phyloP scores from a whole-genome alignment of 2,329 filamentous ascomycete species.

The Mariannaea sp. region DNA sequence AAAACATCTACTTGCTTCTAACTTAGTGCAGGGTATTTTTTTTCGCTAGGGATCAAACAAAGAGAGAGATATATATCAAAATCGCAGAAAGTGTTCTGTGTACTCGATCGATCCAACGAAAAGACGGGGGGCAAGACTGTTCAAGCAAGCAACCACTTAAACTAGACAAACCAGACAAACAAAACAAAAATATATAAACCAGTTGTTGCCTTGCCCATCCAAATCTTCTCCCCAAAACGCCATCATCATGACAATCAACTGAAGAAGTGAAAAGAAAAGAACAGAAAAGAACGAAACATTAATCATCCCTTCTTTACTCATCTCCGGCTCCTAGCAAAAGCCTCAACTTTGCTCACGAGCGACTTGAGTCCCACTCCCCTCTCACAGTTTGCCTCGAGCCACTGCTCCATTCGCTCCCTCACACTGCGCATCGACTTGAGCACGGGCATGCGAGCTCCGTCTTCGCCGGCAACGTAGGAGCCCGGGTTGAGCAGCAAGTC shows the following conservation, averaged over 20 bases:
- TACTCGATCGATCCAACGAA: constrained; percentile 2
- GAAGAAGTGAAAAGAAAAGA: no score
- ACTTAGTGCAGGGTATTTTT: constrained; percentile 4
- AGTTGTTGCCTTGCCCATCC: constrained; percentile 9
- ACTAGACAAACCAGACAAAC: constrained; percentile 11
- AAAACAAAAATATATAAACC: no score
- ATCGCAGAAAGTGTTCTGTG: no score
- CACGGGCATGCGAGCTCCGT: constrained; percentile 72
- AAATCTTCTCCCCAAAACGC: constrained; percentile 19
- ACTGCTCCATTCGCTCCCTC: constrained; percentile 80
- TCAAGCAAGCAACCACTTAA: no score
- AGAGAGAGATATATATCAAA: no score
- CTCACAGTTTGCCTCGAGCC: constrained; percentile 82
- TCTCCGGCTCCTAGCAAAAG: constrained; percentile 46
- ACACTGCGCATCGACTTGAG: constrained; percentile 69
- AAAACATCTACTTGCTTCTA: background rate
- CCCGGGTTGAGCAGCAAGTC: constrained; percentile 84
- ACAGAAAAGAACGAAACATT: no score
- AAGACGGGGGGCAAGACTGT: no score
- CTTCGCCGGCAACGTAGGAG: constrained; percentile 67
- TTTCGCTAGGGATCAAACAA: constrained; percentile 16
- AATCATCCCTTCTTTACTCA: constrained; percentile 22
- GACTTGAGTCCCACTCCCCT: constrained; percentile 76
- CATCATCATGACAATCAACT: constrained; percentile 2
- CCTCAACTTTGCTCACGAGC: constrained; percentile 68